A percentile compares a stretch with the other conserved stretches of the same genome.
Evolutionary conservation across 768 basidiomycete species (phyloP).

Genomic region (Agaricus subrufescens): DNA sequence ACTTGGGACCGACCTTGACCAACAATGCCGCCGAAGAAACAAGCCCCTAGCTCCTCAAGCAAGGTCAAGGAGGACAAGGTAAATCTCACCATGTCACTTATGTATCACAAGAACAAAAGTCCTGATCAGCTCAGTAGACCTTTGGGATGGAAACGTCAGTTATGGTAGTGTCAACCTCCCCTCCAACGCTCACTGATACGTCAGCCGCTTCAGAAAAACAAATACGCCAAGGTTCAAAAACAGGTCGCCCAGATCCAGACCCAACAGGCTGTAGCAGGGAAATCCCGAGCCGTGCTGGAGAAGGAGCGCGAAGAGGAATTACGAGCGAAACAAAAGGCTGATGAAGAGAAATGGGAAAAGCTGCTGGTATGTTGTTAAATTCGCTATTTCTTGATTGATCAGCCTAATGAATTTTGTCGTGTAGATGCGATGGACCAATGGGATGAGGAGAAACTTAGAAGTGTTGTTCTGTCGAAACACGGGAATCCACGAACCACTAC

Average conservation of each 20-base stretch:
- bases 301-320: conserved; percentile 85
- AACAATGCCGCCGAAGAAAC: conserved; percentile 79
- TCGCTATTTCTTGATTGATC: not conserved
- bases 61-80: conserved; percentile 86
- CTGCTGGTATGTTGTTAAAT: conserved; percentile 45
- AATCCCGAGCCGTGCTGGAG: conserved; percentile 72
- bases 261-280: conserved; percentile 69
- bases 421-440: conserved; percentile 96
- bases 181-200: conserved; percentile 3
- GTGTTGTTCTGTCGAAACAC: conserved; percentile 81
- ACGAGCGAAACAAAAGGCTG: conserved; percentile 67
- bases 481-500: conserved; percentile 92
- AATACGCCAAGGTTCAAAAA: conserved; percentile 88
- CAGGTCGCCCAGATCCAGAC: conserved; percentile 77
- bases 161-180: not conserved
- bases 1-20: not conserved
- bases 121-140: conserved; percentile 44
- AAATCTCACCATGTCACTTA: conserved; percentile 14
- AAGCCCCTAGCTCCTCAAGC: conserved; percentile 49
- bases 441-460: conserved; percentile 91
- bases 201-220: conserved; percentile 73
- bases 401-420: not conserved
- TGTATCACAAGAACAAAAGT: conserved; percentile 17
- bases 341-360: conserved; percentile 80
- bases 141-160: conserved; percentile 62